Conservation (phyloP, 208 protist genomes). For the Endotrypanum monterogeii region DNA sequence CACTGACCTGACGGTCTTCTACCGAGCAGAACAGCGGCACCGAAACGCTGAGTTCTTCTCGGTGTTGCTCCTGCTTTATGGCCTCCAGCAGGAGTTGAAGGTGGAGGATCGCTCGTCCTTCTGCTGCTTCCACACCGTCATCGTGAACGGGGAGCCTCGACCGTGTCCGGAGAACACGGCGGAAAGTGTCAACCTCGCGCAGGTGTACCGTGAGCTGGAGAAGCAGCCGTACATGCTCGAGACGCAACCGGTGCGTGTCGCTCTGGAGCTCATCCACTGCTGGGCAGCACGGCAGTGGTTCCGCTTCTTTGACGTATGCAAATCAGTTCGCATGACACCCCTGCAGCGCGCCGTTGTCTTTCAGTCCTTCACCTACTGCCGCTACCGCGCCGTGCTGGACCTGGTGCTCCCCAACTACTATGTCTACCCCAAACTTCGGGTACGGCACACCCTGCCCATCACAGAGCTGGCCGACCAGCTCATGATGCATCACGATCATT, state of each 20-base stretch:
- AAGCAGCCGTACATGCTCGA: conserved; percentile 62
- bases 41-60: conserved; percentile 80
- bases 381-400: conserved; percentile 81
- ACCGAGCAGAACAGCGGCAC: conserved; percentile 64
- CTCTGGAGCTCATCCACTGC: conserved; percentile 63
- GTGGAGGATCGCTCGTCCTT: conserved; percentile 78
- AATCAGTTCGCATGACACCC: conserved; percentile 43
- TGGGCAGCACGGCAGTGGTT: conserved; percentile 77
- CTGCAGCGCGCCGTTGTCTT: conserved; percentile 77
- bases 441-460: conserved; percentile 49
- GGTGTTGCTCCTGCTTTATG: conserved; percentile 77
- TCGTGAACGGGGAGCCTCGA: conserved; percentile 22
- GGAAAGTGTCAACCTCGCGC: conserved; percentile 71
- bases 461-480: conserved; percentile 49
- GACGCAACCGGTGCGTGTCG: conserved; percentile 59
- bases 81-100: conserved; percentile 76
- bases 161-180: conserved; percentile 43
- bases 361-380: conserved; percentile 84
- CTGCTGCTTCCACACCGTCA: conserved; percentile 41
- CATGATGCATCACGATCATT: conserved; percentile 54
- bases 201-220: conserved; percentile 75
- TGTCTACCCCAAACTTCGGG: conserved; percentile 61
- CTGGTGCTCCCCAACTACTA: conserved; percentile 73
- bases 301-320: conserved; percentile 70
- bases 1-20: conserved; percentile 73